Evolutionary conservation across 2,329 filamentous ascomycete species (phyloP), one percentile per base, ranked within the genome.

Genomic region (Diaporthe citrichinensis): DNA sequence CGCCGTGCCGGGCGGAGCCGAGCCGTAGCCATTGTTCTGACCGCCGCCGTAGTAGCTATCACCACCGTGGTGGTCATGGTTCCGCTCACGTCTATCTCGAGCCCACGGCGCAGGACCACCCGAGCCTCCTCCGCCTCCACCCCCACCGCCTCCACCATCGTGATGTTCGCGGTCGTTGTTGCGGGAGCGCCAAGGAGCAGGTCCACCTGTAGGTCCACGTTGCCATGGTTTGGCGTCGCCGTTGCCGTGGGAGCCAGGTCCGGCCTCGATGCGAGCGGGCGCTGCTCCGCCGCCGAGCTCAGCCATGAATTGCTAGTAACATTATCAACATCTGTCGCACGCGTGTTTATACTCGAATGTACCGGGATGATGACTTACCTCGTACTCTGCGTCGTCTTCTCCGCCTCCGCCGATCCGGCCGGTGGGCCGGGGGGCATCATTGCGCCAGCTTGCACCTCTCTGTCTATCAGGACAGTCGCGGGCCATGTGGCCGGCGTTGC

Each of bases 401-500:
- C 71, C 71, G 34, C 71, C 71, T 88, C 98, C 95, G 77, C 93
- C 94, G 82, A 95, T 91, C 78, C 90, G 91, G 80, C 92, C 93
- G 83, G 90, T 91, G 80, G 89, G 87, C 76, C 87, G 86, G 68
- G 85, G 86, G 75, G 90, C 90, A 80, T 94, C 92, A 82, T 98
- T 98, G 81, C 97, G 95, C 95, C 95, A 98, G 84, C 94, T 96
- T 61, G 93, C 92, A 81, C 97, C 97, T 82, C 94, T 92, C 87
- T 97, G 94, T 83, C 97, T 91, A 82, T 99, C 97, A 61, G 96
- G 95, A 90, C 97, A 99, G 86, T 99, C 97, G 80, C 96, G 93
- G 79, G 96, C 97, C 95, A 99, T 98, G 81, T 99, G 97, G 28
- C 97, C 97, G 78, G 97, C 96, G 83, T 98, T 98, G 80, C 97